phyloP scores from a whole-genome alignment of 2,329 filamentous ascomycete genomes.

The Cryphonectria nitschkei region DNA sequence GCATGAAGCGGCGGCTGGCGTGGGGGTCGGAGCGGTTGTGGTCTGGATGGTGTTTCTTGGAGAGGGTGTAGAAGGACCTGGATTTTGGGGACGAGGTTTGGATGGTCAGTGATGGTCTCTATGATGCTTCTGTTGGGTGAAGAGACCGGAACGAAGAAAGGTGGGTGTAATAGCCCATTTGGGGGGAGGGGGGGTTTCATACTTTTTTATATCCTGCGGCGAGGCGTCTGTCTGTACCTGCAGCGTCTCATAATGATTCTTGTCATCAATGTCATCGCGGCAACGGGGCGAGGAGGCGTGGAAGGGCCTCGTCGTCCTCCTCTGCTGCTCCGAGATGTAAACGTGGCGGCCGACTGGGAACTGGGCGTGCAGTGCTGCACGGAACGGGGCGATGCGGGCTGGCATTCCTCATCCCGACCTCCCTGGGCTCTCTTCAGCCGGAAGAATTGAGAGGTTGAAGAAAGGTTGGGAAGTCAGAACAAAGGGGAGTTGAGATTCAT shows the following conservation, averaged over 20 bases:
- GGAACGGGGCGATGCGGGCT: constrained; percentile 44
- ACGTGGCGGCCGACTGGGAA: constrained; percentile 4
- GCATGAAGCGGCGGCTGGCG: constrained; percentile 77
- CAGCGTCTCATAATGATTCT: constrained; percentile 82
- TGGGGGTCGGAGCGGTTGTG: constrained; percentile 76
- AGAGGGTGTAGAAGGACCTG: constrained; percentile 85
- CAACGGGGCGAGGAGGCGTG: constrained; percentile 37
- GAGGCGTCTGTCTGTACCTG: constrained; percentile 72
- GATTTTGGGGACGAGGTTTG: constrained; percentile 2
- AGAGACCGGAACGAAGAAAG: constrained; percentile 7
- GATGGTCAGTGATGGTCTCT: neutral
- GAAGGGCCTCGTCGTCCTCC: constrained; percentile 31
- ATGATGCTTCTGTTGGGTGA: neutral
- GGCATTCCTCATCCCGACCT: constrained; percentile 67
- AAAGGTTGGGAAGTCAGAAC: neutral
- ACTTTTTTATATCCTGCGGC: constrained; percentile 83
- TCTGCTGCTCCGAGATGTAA: constrained; percentile 11
- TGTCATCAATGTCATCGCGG: constrained; percentile 39
- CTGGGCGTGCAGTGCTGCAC: constrained; percentile 35
- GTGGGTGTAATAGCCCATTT: neutral
- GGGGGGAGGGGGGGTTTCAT: constrained; percentile 9
- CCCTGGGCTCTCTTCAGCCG: constrained; percentile 21
- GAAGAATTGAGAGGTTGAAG: constrained; percentile 3
- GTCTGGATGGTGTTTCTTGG: constrained; percentile 91
- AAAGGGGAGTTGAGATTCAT: neutral